phyloP scores from a whole-genome alignment of 2,329 filamentous ascomycete species.

The Sporothrix euskadiensis region DNA sequence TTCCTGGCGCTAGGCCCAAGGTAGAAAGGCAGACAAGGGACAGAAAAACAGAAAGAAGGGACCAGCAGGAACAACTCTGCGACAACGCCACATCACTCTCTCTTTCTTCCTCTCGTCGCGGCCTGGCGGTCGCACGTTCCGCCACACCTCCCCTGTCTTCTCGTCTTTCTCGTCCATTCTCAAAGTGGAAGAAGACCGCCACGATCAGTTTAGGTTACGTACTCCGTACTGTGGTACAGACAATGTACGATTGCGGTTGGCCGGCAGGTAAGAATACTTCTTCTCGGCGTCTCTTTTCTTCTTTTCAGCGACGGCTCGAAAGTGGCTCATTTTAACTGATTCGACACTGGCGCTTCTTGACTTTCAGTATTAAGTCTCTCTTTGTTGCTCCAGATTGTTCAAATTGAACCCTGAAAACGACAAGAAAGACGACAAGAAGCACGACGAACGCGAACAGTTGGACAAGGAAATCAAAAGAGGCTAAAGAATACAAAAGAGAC shows the following conservation, averaged over 20 bases:
- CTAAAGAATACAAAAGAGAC: not conserved
- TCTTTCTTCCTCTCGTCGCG: not conserved
- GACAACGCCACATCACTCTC: not conserved
- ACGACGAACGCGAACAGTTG: no score
- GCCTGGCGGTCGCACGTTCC: not conserved
- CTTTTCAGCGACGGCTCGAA: not conserved
- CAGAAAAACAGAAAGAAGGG: no score
- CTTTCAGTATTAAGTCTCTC: not conserved
- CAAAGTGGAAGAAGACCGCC: not conserved
- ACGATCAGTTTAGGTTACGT: not conserved
- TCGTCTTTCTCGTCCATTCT: no score
- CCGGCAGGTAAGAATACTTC: not conserved
- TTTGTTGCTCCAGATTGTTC: not conserved
- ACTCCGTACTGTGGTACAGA: not conserved
- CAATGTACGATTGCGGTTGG: not conserved
- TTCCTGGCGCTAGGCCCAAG: constrained; percentile 21
- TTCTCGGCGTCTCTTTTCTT: not conserved
- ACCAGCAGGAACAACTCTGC: not conserved
- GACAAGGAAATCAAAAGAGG: constrained; percentile 6
- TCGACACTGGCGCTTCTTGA: not conserved
- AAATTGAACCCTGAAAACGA: not conserved
- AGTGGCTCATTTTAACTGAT: not conserved
- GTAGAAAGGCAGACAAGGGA: not conserved
- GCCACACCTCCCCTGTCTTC: not conserved
- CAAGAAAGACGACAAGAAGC: not conserved